A percentile compares a stretch with the other conserved stretches of the same genome.
phyloP scores from a whole-genome alignment of 306 rosid species.

The Cucumis cinereus region DNA sequence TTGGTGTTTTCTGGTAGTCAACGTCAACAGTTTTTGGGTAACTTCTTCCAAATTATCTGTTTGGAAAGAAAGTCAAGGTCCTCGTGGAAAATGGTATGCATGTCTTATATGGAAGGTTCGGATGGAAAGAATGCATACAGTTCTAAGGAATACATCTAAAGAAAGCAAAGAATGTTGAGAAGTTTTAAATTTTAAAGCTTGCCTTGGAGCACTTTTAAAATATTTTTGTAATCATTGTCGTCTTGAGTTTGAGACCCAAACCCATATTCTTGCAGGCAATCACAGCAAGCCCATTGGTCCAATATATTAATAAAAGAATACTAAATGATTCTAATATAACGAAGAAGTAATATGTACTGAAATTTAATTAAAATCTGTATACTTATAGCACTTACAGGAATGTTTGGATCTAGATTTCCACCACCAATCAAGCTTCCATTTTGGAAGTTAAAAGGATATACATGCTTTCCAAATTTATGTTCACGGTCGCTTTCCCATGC shows the following conservation, averaged over 20 bases:
- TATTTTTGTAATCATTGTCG: no score
- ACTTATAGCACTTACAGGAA: slow-evolving; percentile 54
- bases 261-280: not conserved
- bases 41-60: not conserved
- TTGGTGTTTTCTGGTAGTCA: not conserved
- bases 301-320: not conserved
- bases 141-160: not conserved
- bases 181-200: not conserved
- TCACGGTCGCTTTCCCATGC: slow-evolving; percentile 94
- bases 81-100: not conserved
- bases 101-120: not conserved
- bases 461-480: slow-evolving; percentile 77
- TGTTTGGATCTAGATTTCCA: slow-evolving; percentile 52
- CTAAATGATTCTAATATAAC: not conserved
- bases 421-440: slow-evolving; percentile 85
- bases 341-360: not conserved
- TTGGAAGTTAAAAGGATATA: slow-evolving; percentile 90
- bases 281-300: not conserved
- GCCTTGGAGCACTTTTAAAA: not conserved
- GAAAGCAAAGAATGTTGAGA: not conserved
- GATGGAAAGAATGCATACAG: not conserved
- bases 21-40: not conserved
- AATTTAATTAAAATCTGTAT: not conserved
- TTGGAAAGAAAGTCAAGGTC: not conserved
- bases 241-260: not conserved